phyloP scores from a whole-genome alignment of 2,329 filamentous ascomycete species.

The Tolypocladium pustulatum region DNA sequence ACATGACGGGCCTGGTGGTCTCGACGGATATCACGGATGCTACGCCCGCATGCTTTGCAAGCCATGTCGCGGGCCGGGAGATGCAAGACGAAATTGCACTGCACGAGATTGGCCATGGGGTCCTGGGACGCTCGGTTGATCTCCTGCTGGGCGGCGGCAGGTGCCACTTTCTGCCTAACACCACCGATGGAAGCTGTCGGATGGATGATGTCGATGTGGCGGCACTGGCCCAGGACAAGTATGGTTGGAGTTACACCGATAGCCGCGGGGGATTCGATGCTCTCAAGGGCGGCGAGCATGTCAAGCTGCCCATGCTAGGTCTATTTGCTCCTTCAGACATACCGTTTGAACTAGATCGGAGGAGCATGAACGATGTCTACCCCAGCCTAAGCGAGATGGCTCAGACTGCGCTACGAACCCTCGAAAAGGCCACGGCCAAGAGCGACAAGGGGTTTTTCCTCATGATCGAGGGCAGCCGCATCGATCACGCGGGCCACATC shows the following conservation, averaged over 20 bases:
- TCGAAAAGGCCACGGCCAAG: slow-evolving; percentile 71
- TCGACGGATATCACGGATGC: slow-evolving; percentile 94
- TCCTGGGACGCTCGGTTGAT: slow-evolving; percentile 79
- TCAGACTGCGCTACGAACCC: slow-evolving; percentile 63
- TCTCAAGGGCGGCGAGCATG: slow-evolving; percentile 54
- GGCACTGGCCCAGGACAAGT: slow-evolving; percentile 59
- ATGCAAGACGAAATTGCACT: slow-evolving; percentile 88
- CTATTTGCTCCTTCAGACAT: slow-evolving; percentile 77
- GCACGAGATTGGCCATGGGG: slow-evolving; percentile 83
- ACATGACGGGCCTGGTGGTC: slow-evolving; percentile 86
- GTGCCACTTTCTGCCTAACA: slow-evolving; percentile 86
- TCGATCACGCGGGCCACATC: slow-evolving; percentile 85
- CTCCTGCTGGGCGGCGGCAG: slow-evolving; percentile 86
- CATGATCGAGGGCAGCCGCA: slow-evolving; percentile 95
- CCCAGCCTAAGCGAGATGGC: slow-evolving; percentile 91
- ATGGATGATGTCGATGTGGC: slow-evolving; percentile 68
- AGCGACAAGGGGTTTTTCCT: slow-evolving; percentile 93
- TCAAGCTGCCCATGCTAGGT: slow-evolving; percentile 73
- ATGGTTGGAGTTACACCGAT: slow-evolving; percentile 70
- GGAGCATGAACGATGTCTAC: slow-evolving; percentile 66
- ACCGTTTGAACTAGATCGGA: slow-evolving; percentile 87
- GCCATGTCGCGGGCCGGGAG: slow-evolving; percentile 67
- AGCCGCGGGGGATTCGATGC: slow-evolving; percentile 65
- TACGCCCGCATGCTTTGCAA: slow-evolving; percentile 88
- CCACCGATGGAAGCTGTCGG: slow-evolving; percentile 70